Base-by-base conservation (phyloP, 495 filamentous ascomycete species). In the Letharia lupina region DNA sequence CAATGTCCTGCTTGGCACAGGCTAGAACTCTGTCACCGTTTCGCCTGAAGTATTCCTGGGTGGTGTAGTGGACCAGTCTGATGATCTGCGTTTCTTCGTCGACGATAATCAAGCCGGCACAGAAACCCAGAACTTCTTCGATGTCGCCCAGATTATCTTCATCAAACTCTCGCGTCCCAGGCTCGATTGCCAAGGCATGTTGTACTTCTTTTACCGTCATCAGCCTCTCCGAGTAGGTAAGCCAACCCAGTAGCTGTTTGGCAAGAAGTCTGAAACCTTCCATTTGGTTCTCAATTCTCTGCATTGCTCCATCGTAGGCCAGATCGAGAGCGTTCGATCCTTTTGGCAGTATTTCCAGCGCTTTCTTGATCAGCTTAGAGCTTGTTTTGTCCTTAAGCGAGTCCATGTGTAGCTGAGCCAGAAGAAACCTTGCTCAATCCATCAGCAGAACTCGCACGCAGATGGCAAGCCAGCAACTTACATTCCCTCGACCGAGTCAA, bases 71-170 rank as follows among this genome's bases (percentile, higher is more conserved):
- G 40, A 61, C 42, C 20, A 61, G 59, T 23, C 59, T 42, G 9
- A 61, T 31, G 23, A 11, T 13, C 2, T 16, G n/a, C 1, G 2
- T 28, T 44, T 61, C 40, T 4, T 6, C 7, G 4, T 54, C 59
- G n/a, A 82, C 62, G 1, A 71, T 76, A 6, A 84, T 76, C 11
- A 86, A 68, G 3, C 83, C 81, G 37, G 73, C 77, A 70, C 81
- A 84, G 70, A 62, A 10, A 11, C 40, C 41, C 2, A 79, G 37
- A 5, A 83, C 66, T 18, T 76, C 64, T 20, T 79, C 70, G 5
- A 78, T 48, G 2, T 77, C 62, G 1, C 73, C 59, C 0, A 83
- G 4, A 31, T 76, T 73, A 0, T 77, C 73, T 44, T 71, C 35
- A 45, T 83, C 76, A 9, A 86, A 67, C 0, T 73, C 66, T 0